A percentile compares a stretch with the other conserved stretches of the same genome.
Conservation (phyloP, 345 rosid genomes). For the Salix purpurea region DNA sequence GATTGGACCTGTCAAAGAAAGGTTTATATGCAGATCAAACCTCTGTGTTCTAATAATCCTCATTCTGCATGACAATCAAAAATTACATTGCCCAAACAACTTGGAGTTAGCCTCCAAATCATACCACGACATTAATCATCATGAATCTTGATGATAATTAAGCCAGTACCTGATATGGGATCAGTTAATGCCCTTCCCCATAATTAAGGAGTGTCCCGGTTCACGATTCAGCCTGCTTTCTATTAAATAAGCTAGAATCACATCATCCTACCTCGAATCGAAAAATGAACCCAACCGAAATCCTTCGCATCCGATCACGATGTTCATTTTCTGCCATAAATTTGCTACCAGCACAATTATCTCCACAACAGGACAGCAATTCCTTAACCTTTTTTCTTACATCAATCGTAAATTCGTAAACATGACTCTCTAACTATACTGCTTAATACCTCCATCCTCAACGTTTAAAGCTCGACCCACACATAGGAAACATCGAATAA, state of each 20-base stretch:
- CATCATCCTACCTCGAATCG: not conserved
- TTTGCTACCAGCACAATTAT: not conserved
- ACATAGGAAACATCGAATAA: not conserved
- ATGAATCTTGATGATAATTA: not conserved
- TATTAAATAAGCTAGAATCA: not conserved
- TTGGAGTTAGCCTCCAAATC: not conserved
- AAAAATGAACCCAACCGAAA: not conserved
- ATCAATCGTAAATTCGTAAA: not conserved
- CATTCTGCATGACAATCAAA: not conserved
- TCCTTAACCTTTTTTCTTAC: not conserved
- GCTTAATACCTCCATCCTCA: not conserved
- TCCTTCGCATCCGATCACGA: not conserved
- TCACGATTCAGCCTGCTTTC: not conserved
- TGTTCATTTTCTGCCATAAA: not conserved
- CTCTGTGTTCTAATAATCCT: not conserved
- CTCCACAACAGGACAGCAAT: not conserved
- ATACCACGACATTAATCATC: not conserved
- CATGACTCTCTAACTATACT: not conserved
- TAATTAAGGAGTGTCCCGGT: not conserved
- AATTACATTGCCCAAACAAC: not conserved
- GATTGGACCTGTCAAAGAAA: constrained; percentile 60
- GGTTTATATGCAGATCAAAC: not conserved
- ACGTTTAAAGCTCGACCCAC: not conserved
- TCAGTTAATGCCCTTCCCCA: not conserved
- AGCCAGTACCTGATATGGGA: not conserved